Conservation (phyloP, 2,329 filamentous ascomycete genomes). For the Tolypocladium paradoxum region DNA sequence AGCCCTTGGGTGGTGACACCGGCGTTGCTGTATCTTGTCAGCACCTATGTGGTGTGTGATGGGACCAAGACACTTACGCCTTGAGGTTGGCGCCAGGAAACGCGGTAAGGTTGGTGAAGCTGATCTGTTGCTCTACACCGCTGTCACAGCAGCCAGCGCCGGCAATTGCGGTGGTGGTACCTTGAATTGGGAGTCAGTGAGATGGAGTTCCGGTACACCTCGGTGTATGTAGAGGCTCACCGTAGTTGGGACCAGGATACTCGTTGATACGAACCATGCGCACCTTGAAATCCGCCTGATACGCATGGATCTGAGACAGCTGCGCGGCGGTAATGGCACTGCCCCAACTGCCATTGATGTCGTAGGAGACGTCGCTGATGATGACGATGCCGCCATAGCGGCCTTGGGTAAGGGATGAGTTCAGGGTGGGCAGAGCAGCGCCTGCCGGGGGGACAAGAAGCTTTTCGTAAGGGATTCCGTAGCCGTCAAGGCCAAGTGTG, state of each 20-base stretch:
- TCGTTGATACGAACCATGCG: constrained; percentile 51
- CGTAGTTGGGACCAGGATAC: constrained; percentile 40
- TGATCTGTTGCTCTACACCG: constrained; percentile 39
- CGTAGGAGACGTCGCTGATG: constrained; percentile 41
- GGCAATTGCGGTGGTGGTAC: constrained; percentile 1
- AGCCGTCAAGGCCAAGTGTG: constrained; percentile 44
- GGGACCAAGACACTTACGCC: constrained; percentile 15
- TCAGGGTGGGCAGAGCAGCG: constrained; percentile 38
- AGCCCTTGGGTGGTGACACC: constrained; percentile 39
- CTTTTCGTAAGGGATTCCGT: constrained; percentile 48
- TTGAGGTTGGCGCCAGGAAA: constrained; percentile 46
- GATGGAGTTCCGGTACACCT: not conserved
- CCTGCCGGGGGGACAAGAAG: constrained; percentile 43
- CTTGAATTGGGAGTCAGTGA: not conserved
- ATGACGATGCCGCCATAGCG: constrained; percentile 51
- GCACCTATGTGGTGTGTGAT: not conserved
- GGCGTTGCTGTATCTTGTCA: constrained; percentile 18
- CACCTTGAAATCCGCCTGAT: constrained; percentile 46
- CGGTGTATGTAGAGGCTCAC: constrained; percentile 16
- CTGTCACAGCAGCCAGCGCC: constrained; percentile 32
- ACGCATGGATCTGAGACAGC: constrained; percentile 44
- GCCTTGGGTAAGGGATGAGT: constrained; percentile 33
- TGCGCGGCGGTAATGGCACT: constrained; percentile 45
- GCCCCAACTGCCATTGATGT: constrained; percentile 34
- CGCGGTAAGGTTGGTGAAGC: constrained; percentile 39